Evolutionary conservation across 1,139 yeast species (phyloP), one percentile per base, ranked within the genome.

Genomic region (Hansenula sp.): DNA sequence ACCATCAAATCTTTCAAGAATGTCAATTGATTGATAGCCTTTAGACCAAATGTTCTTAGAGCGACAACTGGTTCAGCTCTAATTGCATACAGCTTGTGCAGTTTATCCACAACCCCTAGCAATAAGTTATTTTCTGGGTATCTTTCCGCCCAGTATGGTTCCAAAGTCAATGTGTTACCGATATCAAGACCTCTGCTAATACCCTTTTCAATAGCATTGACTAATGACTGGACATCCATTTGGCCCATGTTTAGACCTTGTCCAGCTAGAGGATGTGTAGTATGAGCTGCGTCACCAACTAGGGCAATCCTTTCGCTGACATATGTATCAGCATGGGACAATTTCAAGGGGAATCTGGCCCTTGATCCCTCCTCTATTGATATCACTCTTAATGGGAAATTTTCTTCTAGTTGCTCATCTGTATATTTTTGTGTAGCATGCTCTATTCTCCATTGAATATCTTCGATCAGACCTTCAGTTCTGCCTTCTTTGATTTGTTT

Each of bases 161-260:
- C 97, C 40, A 93, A 72, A 4, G 88, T 90, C 48, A 91, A 68
- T n/a, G 81, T 69, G 19, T 84, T 76, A 1, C 98, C 99, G 43
- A 93, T 83, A 59, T 94, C 99, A 51, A 87, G 71, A 0, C 99
- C 99, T 38, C 96, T 71, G 30, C 70, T 68, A 4, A 78, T 68
- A 1, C 96, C 96, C 11, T 55, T 69, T 53, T 88, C 96, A 36
- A 93, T 61, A 0, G 94, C 87, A 1, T 63, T 69, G 1, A 84
- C 80, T 36, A 93, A 71, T 2, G 83, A 71, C 45, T 82, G 82
- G 2, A 88, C 96, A 60, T 93, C 99, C 31, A 85, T 82, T 62
- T 91, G 97, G n/a, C 99, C 99, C 96, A 93, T 90, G 62, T 93
- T 93, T 48, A 93, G 76, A 15, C 99, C 99, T 66, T 94, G 99